Evolutionary conservation across 169 alveolate species (phyloP), one percentile per base, ranked within the genome.

Genomic region (Plasmodium vivax): DNA sequence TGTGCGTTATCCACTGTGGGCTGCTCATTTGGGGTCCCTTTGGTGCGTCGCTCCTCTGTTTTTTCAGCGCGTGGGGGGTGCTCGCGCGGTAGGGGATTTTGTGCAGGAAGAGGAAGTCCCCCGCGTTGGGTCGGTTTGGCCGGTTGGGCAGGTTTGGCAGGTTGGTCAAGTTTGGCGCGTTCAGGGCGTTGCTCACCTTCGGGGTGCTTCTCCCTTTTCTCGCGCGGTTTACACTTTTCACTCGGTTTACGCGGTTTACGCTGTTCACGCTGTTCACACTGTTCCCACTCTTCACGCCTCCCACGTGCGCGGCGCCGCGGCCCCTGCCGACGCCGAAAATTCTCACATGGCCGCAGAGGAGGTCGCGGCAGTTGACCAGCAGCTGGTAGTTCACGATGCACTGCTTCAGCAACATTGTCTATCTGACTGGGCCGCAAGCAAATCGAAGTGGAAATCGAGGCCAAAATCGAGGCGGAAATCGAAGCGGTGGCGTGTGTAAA

Each of bases 361-460:
- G 36, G 72, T 51, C 45, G 36, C 32, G 47, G 38, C 19, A 30
- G 12, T 27, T 45, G 8, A 41, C 72, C 75, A 47, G 1, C 62
- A 51, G 71, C 30, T 56, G 72, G 74, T 45, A 54, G 74, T 82
- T 82, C 56, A 51, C 23, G 32, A 82, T 51, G 72, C 47, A 58
- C 79, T 38, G 56, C 34, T 82, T 82, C 36, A 54, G 36, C 23
- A 83, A 32, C 91, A 83, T 83, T 36, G 85, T 80, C 58, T 80
- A 14, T 45, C 30, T 56, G n/a, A 56, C 7, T 34, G 10, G n/a
- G 41, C 30, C 62, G 23, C 9, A 56, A 23, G 8, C n/a, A 41
- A 81, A 79, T 79, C 12, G 34, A 45, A 81, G n/a, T 8, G 58
- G 19, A 38, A 68, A 38, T 75, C 38, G 45, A 36, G 34, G n/a